Percentiles rank a stretch among this genome's conserved stretches.
Conservation (phyloP, 2,329 filamentous ascomycete species). For the Thielaviopsis ethacetica region DNA sequence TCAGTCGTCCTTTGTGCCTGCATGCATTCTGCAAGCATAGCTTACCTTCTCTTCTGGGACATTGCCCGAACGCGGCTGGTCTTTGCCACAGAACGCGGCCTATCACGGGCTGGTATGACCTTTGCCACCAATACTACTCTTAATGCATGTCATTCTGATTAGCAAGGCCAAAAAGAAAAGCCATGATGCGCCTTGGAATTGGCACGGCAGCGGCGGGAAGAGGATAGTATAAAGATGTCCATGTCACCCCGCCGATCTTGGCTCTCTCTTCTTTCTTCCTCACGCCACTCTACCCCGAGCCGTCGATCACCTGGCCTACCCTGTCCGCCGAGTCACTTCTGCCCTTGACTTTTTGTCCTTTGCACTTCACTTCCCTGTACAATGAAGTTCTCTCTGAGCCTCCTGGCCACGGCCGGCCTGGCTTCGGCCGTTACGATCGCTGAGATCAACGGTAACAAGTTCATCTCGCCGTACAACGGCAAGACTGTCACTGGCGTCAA, state of each 20-base stretch:
- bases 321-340: neutral
- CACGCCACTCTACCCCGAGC: neutral
- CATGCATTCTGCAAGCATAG: neutral
- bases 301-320: neutral
- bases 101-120: too few species aligned
- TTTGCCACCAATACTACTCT: neutral
- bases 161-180: neutral
- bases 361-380: constrained; percentile 3
- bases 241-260: neutral
- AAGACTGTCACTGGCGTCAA: constrained; percentile 40
- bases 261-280: neutral
- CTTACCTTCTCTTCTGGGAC: constrained; percentile 4
- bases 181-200: neutral
- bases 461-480: constrained; percentile 42
- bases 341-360: neutral
- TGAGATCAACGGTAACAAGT: constrained; percentile 50
- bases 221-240: neutral
- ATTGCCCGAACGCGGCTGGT: neutral
- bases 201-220: neutral
- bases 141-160: neutral
- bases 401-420: constrained; percentile 17
- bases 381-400: constrained; percentile 19
- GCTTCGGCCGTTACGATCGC: constrained; percentile 32
- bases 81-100: too few species aligned
- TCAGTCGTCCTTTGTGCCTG: neutral